Evolutionary conservation across 1,139 yeast species (phyloP).

Genomic region (Lodderomyces parapsilosis): DNA sequence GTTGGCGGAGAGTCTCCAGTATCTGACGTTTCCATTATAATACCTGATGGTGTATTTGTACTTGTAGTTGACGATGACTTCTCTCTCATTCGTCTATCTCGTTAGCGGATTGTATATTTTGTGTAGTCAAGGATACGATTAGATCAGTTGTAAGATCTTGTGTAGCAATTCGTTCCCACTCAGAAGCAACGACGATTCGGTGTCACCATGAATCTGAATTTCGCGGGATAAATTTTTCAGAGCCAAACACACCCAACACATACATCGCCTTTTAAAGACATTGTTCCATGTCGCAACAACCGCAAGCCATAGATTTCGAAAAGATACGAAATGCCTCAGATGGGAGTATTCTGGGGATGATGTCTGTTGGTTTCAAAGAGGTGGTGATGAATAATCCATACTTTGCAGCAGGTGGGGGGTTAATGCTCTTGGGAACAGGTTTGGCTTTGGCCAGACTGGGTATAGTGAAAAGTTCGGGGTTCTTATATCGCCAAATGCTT

Average conservation of each 20-base stretch:
- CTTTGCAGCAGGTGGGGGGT: constrained; percentile 96
- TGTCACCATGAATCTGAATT: background rate
- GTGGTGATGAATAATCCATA: constrained; percentile 78
- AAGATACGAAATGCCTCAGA: constrained; percentile 37
- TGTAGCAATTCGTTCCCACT: no score
- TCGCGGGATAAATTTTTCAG: constrained; percentile 1
- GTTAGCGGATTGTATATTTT: background rate
- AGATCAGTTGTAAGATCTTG: background rate
- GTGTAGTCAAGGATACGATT: no score
- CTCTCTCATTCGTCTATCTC: background rate
- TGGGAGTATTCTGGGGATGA: constrained; percentile 37
- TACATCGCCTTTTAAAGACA: background rate
- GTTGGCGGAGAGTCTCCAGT: constrained; percentile 8
- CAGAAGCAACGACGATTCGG: background rate
- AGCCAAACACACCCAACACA: background rate
- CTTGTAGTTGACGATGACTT: constrained; percentile 2
- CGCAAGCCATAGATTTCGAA: constrained; percentile 30
- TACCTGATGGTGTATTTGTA: background rate
- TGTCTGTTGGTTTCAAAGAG: constrained; percentile 44
- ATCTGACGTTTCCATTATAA: constrained; percentile 5
- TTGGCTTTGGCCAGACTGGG: constrained; percentile 78
- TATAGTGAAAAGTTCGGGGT: constrained; percentile 57
- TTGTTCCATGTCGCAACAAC: constrained; percentile 15
- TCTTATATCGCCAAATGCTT: constrained; percentile 77
- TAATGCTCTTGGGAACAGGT: constrained; percentile 89